Percentiles rank a stretch among this genome's conserved stretches.
phyloP scores from a whole-genome alignment of 768 basidiomycete genomes.

The Lentinus tigrinus region DNA sequence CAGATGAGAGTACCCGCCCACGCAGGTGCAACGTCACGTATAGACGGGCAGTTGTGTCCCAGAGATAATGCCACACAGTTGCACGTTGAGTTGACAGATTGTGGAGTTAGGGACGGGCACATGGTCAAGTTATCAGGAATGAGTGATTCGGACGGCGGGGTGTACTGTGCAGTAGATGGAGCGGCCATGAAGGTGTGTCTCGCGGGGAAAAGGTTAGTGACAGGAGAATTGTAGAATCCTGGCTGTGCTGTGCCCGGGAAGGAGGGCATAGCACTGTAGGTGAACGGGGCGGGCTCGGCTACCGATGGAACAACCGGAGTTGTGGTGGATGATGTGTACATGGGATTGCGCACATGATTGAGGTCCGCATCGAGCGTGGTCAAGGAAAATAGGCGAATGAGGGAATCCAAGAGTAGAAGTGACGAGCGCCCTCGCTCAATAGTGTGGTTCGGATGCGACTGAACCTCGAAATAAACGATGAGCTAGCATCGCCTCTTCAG shows the following conservation, averaged over 20 bases:
- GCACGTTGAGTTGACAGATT: conserved; percentile 2
- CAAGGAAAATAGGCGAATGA: conserved; percentile 58
- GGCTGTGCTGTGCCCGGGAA: no score
- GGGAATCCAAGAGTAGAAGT: conserved; percentile 60
- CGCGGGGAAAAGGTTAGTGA: no score
- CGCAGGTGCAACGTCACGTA: conserved; percentile 53
- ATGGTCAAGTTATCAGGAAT: not conserved
- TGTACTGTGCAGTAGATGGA: not conserved
- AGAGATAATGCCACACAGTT: conserved; percentile 43
- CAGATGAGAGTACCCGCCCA: conserved; percentile 68
- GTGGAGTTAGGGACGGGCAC: not conserved
- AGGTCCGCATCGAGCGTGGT: conserved; percentile 57
- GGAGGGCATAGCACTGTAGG: no score
- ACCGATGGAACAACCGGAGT: conserved; percentile 31
- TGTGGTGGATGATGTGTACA: conserved; percentile 41
- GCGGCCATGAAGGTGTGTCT: not conserved
- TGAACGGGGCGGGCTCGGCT: no score
- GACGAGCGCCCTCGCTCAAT: conserved; percentile 52
- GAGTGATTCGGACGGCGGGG: not conserved
- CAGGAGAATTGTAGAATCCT: no score
- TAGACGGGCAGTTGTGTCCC: conserved; percentile 44
- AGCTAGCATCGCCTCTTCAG: conserved; percentile 40
- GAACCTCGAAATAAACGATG: conserved; percentile 69
- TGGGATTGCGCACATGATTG: conserved; percentile 39
- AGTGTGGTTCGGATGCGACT: conserved; percentile 61